phyloP scores from a whole-genome alignment of 495 filamentous ascomycete species.

The Podospora pseudocomata region DNA sequence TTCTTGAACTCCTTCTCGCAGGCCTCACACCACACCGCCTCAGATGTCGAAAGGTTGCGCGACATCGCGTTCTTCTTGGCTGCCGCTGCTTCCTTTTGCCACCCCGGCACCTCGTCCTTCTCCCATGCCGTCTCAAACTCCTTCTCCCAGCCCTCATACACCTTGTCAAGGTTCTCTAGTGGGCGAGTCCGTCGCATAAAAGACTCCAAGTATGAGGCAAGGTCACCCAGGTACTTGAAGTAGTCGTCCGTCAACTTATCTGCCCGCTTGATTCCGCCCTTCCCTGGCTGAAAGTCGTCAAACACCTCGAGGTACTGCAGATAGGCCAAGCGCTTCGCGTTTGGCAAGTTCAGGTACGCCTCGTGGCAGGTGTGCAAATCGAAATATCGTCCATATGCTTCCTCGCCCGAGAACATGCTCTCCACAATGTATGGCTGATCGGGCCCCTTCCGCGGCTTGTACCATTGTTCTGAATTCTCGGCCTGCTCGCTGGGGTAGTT shows the following conservation, averaged over 20 bases:
- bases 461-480: conserved; percentile 90
- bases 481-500: conserved; percentile 91
- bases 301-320: conserved; percentile 88
- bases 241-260: conserved; percentile 90
- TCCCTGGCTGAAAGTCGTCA: conserved; percentile 74
- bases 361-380: conserved; percentile 83
- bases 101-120: conserved; percentile 71
- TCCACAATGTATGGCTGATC: conserved; percentile 76
- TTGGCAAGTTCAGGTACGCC: conserved; percentile 81
- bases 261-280: conserved; percentile 63
- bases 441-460: conserved; percentile 62
- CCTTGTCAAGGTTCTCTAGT: conserved; percentile 74
- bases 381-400: conserved; percentile 84
- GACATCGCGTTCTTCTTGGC: conserved; percentile 33
- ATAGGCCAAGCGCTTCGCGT: conserved; percentile 77
- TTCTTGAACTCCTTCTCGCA: conserved; percentile 96
- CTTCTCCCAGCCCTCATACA: conserved; percentile 68
- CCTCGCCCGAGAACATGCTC: conserved; percentile 91
- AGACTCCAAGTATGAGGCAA: conserved; percentile 77
- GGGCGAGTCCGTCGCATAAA: conserved; percentile 80
- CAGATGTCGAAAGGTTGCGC: conserved; percentile 55
- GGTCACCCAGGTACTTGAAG: conserved; percentile 78
- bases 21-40: conserved; percentile 79
- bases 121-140: conserved; percentile 85
- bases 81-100: conserved; percentile 58